phyloP scores from a whole-genome alignment of 78 protist genomes.

The Polysphondylium violaceum region DNA sequence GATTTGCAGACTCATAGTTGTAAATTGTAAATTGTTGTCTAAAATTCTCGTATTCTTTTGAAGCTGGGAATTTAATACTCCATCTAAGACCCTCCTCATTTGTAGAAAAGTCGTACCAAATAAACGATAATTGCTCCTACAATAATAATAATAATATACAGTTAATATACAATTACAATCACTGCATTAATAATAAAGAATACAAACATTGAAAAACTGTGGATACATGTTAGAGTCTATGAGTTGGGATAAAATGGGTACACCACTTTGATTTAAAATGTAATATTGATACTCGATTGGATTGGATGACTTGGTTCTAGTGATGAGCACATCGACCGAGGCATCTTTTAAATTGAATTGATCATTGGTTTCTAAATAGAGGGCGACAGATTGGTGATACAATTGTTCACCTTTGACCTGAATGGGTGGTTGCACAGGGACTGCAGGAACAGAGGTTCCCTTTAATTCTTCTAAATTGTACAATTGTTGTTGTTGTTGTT shows the following conservation, averaged over 20 bases:
- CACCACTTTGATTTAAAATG: slow-evolving; percentile 2
- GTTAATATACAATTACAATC: background rate
- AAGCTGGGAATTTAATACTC: slow-evolving; percentile 54
- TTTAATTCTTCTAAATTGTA: background rate
- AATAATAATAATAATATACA: background rate
- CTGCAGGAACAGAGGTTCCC: background rate
- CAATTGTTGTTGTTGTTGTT: background rate
- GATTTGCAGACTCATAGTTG: slow-evolving; percentile 37
- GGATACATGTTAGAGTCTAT: slow-evolving; percentile 68
- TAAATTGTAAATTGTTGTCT: slow-evolving; percentile 38
- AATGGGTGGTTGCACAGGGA: background rate
- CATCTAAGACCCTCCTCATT: slow-evolving; percentile 31
- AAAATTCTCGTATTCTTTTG: slow-evolving; percentile 38
- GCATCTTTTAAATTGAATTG: slow-evolving; percentile 42
- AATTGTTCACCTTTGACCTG: background rate
- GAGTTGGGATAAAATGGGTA: slow-evolving; percentile 34
- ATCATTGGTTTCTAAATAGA: slow-evolving; percentile 28
- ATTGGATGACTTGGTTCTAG: background rate
- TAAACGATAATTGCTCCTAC: slow-evolving; percentile 73
- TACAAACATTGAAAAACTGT: slow-evolving; percentile 50
- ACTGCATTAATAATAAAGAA: background rate
- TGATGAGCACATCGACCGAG: slow-evolving; percentile 27
- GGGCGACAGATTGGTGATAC: background rate
- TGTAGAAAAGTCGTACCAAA: slow-evolving; percentile 58
- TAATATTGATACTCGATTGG: slow-evolving; percentile 31